Percentiles rank a stretch among this genome's conserved stretches.
Evolutionary conservation across 148 eudicot species (phyloP).

Genomic region (Nyssa sinensis): DNA sequence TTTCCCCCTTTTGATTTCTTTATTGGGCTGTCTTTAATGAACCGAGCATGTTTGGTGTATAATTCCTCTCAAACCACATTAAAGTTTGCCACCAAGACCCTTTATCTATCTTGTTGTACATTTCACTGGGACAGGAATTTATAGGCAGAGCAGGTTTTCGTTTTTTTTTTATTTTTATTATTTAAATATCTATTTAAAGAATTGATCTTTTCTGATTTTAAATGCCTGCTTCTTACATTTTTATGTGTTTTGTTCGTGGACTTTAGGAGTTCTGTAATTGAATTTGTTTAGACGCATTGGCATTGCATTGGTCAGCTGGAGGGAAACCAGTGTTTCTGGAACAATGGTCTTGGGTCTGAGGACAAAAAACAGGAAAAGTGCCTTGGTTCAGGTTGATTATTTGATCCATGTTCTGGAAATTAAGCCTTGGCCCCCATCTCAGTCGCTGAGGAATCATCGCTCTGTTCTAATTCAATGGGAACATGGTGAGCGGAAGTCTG

Average conservation of each 20-base stretch:
- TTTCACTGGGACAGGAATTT: neutral
- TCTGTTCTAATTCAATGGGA: slow-evolving; percentile 84
- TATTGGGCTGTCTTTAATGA: neutral
- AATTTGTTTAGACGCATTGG: neutral
- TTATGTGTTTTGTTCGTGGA: neutral
- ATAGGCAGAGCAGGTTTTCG: neutral
- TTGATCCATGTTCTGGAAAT: slow-evolving; percentile 67
- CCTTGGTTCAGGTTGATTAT: slow-evolving; percentile 66
- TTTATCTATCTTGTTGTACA: neutral
- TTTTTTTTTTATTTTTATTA: too few species aligned
- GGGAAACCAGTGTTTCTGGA: slow-evolving; percentile 5
- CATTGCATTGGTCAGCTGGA: neutral
- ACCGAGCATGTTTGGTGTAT: neutral
- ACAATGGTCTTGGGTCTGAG: slow-evolving; percentile 68
- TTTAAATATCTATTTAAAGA: neutral
- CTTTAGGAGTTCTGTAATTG: slow-evolving; percentile 12
- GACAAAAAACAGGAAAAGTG: slow-evolving; percentile 61
- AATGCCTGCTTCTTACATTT: neutral
- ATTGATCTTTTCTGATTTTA: neutral
- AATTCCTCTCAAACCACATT: neutral
- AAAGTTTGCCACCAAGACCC: neutral
- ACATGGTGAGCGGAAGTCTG: slow-evolving; percentile 62
- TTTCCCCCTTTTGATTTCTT: neutral
- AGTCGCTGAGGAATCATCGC: slow-evolving; percentile 64
- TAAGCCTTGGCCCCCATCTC: slow-evolving; percentile 99